These are phyloP conservation scores for Tetracladium setigerum DNA, from an alignment of 495 filamentous ascomycete species.

Conservation along the genomic window DNA sequence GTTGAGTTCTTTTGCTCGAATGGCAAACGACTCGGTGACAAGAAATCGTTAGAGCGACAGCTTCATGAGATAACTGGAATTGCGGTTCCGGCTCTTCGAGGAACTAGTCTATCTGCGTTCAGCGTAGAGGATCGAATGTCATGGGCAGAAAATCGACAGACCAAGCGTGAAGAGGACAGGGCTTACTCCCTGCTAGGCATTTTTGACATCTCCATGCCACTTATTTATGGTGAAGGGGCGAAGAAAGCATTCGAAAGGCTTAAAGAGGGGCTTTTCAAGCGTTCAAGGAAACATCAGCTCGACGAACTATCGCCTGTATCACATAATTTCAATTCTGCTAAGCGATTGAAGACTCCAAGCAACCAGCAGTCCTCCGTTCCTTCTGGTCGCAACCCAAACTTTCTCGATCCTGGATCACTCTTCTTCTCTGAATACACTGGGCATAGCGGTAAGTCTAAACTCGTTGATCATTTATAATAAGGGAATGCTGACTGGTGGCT, in stretches of 20 bases:
- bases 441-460: slow-evolving; percentile 1
- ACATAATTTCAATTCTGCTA: slow-evolving; percentile 6
- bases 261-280: slow-evolving; percentile 7
- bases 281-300: slow-evolving; percentile 6
- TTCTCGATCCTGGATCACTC: slow-evolving; percentile 6
- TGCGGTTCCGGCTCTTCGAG: background rate
- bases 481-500: slow-evolving; percentile 3
- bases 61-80: slow-evolving; percentile 5
- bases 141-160: slow-evolving; percentile 6
- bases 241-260: slow-evolving; percentile 2
- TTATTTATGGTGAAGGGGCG: background rate
- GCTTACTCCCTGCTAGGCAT: slow-evolving; percentile 4
- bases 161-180: background rate
- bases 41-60: background rate
- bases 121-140: slow-evolving; percentile 1
- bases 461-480: slow-evolving; percentile 13
- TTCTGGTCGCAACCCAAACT: slow-evolving; percentile 6
- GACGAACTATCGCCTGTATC: slow-evolving; percentile 12
- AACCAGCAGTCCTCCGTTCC: slow-evolving; percentile 10
- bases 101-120: slow-evolving; percentile 1
- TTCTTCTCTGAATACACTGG: slow-evolving; percentile 6
- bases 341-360: slow-evolving; percentile 12
- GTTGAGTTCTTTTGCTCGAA: slow-evolving; percentile 4
- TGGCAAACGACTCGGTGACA: slow-evolving; percentile 3
- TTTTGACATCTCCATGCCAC: background rate